Conservation (phyloP, 495 filamentous ascomycete genomes). For the Xylaria telfairii region DNA sequence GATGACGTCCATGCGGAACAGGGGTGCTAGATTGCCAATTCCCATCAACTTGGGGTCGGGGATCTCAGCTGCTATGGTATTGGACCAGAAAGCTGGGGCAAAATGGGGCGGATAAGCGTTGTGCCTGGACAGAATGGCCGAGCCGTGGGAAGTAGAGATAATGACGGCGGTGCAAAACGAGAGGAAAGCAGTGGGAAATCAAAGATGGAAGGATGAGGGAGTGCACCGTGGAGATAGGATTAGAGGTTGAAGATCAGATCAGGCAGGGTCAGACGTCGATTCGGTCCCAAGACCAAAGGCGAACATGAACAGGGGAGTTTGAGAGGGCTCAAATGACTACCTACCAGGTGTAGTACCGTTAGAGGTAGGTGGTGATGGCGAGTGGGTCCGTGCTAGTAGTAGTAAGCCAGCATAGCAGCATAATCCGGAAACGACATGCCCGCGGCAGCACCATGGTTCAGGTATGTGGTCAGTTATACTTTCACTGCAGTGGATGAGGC, state of each 20-base stretch:
- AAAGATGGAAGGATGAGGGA: not conserved
- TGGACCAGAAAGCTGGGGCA: slow-evolving; percentile 6
- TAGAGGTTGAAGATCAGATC: not conserved
- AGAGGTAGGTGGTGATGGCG: not conserved
- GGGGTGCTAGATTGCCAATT: slow-evolving; percentile 4
- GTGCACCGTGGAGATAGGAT: not conserved
- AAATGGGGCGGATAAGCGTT: slow-evolving; percentile 2
- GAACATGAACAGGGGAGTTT: slow-evolving; percentile 3
- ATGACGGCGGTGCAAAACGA: not conserved
- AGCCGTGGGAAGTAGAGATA: not conserved
- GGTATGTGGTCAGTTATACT: too few relatives aligned
- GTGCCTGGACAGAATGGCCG: not conserved
- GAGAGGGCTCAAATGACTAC: not conserved
- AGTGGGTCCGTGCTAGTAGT: not conserved
- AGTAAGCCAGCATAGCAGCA: not conserved
- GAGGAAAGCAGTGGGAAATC: not conserved
- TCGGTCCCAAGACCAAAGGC: slow-evolving; percentile 4
- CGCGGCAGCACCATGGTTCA: too few relatives aligned
- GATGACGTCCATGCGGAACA: slow-evolving; percentile 8
- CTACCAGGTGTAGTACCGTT: too few relatives aligned
- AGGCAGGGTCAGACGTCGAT: not conserved
- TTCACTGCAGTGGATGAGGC: too few relatives aligned
- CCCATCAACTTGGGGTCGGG: slow-evolving; percentile 1
- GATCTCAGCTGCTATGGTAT: not conserved
- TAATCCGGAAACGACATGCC: not conserved